Percentiles rank a stretch among this genome's conserved stretches.
These are phyloP conservation scores for Teunomyces lycoperdinae DNA, from an alignment of 805 yeast species.

Conservation along the genomic window DNA sequence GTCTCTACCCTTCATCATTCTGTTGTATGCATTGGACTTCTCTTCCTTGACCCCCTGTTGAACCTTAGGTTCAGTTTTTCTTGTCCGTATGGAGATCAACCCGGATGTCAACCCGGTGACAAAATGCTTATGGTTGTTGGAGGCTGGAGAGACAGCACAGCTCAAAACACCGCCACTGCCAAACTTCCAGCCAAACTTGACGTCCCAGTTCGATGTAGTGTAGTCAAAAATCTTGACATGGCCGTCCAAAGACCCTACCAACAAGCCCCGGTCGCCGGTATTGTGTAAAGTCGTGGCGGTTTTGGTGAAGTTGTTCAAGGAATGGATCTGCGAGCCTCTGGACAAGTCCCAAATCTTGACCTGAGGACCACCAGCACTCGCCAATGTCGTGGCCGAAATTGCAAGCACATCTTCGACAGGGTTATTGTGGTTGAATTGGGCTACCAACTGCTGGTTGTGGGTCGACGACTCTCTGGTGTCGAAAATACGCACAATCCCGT, in stretches of 20 bases:
- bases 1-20: constrained; percentile 88
- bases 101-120: constrained; percentile 91
- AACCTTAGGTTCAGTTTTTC: constrained; percentile 63
- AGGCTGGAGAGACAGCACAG: constrained; percentile 84
- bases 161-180: constrained; percentile 84
- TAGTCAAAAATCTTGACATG: constrained; percentile 94
- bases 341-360: constrained; percentile 91
- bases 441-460: constrained; percentile 46
- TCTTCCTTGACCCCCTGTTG: constrained; percentile 47
- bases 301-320: constrained; percentile 85
- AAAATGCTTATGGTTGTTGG: constrained; percentile 64
- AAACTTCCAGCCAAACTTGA: constrained; percentile 95
- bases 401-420: constrained; percentile 88
- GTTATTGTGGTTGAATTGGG: constrained; percentile 62
- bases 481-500: constrained; percentile 77
- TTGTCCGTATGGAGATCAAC: constrained; percentile 80
- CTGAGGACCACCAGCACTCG: constrained; percentile 76
- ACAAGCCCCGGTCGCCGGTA: constrained; percentile 72
- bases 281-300: constrained; percentile 82
- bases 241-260: constrained; percentile 95
- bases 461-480: constrained; percentile 59
- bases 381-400: constrained; percentile 68
- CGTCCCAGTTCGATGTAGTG: constrained; percentile 69
- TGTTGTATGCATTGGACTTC: constrained; percentile 64
- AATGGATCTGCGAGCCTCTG: constrained; percentile 67